Evolutionary conservation across 2,329 filamentous ascomycete genomes (phyloP), one percentile per base, ranked within the genome.

Genomic region (Fusarium falciforme): DNA sequence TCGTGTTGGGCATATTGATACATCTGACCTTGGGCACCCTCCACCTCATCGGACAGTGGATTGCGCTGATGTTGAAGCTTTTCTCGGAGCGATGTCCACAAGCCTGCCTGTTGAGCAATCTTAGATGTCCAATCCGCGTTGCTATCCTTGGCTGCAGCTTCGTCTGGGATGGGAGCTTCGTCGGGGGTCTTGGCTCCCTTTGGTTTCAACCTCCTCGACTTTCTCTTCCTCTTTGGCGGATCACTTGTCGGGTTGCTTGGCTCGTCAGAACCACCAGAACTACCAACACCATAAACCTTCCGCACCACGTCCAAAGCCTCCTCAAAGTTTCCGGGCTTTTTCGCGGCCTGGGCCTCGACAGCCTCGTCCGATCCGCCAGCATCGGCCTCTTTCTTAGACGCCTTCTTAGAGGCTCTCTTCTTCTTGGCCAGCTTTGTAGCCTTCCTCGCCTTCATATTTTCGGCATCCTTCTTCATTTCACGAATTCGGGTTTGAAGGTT

Each of bases 21-120:
- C 40, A 47, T 27, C 42, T 54, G 44, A 11, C 31, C 31, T 11
- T 29, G 20, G n/a, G 61, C 35, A 29, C 49, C 29, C 36, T 33
- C 27, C 12, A 40, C 12, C 7, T 38, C 36, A 12, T 33, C 22
- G n/a, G 16, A 17, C 8, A 6, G 38, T 35, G 27, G 20, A 9
- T 20, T 9, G 11, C 44, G 17, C 44, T 62, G 25, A 2, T 62
- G 57, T 66, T 79, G 72, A 38, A 82, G 70, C 36, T 69, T 79
- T 12, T 80, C 74, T 44, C 73, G 76, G 3, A 82, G 68, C 4
- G 80, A 79, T 2, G 75, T 79, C 79, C 80, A 82, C 20, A 74
- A 36, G 16, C 73, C 76, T n/a, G 67, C 29, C 11, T 67, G 29
- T 16, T 67, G 65, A 29, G 16, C 55, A 25, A 60, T 35, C 8